These are phyloP conservation scores for Grigorovia yakushimaensis DNA, from an alignment of 805 yeast genomes.

Conservation along the genomic window DNA sequence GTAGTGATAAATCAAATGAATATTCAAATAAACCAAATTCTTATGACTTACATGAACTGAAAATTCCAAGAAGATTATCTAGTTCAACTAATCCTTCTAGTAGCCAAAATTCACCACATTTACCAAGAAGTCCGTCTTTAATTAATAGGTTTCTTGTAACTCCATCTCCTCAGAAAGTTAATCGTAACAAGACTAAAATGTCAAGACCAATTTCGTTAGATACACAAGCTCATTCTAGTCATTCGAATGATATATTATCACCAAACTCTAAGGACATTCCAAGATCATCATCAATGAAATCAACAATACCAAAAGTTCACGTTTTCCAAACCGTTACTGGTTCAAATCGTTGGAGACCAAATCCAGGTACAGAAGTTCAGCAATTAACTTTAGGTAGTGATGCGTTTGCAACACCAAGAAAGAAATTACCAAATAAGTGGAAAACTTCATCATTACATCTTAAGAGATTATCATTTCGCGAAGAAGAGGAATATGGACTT, in stretches of 20 bases:
- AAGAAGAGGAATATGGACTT: background rate
- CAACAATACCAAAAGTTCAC: slow-evolving; percentile 5
- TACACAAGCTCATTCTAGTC: background rate
- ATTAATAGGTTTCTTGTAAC: slow-evolving; percentile 13
- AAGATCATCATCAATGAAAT: background rate
- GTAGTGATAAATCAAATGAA: background rate
- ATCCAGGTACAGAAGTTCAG: slow-evolving; percentile 1
- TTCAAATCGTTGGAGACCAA: slow-evolving; percentile 4
- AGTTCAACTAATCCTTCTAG: background rate
- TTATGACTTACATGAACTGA: slow-evolving; percentile 1
- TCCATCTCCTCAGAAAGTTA: background rate
- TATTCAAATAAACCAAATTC: background rate
- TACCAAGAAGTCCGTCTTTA: slow-evolving; percentile 14
- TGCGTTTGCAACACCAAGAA: slow-evolving; percentile 2
- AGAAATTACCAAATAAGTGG: background rate
- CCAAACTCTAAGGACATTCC: slow-evolving; percentile 2
- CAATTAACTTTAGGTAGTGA: slow-evolving; percentile 1
- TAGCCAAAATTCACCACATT: slow-evolving; percentile 1
- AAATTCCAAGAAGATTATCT: slow-evolving; percentile 7
- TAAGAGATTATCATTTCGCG: background rate
- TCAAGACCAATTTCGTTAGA: background rate
- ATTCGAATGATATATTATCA: background rate
- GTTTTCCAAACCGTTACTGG: slow-evolving; percentile 6
- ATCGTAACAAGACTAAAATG: background rate
- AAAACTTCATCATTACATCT: background rate